These are phyloP conservation scores for Magnaporthales sp. DNA, from an alignment of 2,329 filamentous ascomycete species.

Conservation along the genomic window DNA sequence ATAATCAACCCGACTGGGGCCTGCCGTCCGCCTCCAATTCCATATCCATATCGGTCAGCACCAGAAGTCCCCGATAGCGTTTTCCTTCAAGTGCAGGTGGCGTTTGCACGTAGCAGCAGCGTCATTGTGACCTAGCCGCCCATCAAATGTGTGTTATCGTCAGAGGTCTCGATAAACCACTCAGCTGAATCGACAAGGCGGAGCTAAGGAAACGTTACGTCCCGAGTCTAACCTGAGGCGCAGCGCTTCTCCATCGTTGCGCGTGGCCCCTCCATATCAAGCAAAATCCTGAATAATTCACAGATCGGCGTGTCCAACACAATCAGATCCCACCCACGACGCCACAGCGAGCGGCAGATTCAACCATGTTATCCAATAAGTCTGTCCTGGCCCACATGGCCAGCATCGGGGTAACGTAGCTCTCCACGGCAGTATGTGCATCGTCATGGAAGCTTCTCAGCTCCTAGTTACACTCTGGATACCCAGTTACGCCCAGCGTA, in stretches of 20 bases:
- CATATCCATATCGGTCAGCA: background rate
- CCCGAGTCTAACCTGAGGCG: background rate
- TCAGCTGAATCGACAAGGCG: background rate
- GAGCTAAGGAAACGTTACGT: background rate
- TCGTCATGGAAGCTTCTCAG: background rate
- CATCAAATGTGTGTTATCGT: background rate
- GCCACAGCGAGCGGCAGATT: background rate
- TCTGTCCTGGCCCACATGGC: background rate
- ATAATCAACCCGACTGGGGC: background rate
- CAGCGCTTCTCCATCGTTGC: background rate
- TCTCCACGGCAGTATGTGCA: background rate
- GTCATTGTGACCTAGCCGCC: background rate
- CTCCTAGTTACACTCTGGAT: background rate
- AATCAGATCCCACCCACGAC: background rate
- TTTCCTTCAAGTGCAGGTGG: background rate
- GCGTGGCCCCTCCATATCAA: background rate
- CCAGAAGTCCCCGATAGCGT: background rate
- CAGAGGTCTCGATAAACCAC: background rate
- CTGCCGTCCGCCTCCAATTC: background rate
- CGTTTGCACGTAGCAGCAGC: background rate
- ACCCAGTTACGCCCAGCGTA: background rate
- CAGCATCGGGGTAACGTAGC: background rate
- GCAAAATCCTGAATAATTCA: background rate
- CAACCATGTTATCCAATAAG: slow-evolving; percentile 3
- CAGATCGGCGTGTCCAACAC: slow-evolving; percentile 1